Evolutionary conservation across 345 rosid species (phyloP).

Genomic region (Tarenaya hassleriana): DNA sequence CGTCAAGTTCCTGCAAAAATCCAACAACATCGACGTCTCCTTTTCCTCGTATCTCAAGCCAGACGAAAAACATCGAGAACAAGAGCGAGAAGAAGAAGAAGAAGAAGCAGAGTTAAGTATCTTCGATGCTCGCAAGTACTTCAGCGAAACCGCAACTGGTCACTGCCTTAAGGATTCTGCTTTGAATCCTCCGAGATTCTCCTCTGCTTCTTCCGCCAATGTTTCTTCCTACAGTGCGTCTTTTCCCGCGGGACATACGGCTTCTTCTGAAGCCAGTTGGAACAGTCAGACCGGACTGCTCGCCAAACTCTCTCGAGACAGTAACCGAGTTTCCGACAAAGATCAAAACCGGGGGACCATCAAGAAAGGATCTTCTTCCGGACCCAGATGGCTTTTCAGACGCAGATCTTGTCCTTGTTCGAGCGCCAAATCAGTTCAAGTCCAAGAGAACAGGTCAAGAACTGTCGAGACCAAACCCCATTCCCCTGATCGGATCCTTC

Average conservation of each 20-base stretch:
- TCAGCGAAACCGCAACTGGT: slow-evolving; percentile 42
- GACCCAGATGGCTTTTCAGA: slow-evolving; percentile 45
- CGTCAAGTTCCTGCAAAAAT: slow-evolving; percentile 26
- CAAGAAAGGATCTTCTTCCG: slow-evolving; percentile 48
- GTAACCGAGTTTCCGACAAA: slow-evolving; percentile 1
- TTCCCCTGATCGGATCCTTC: slow-evolving; percentile 20
- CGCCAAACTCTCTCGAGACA: slow-evolving; percentile 19
- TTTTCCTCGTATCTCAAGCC: slow-evolving; percentile 34
- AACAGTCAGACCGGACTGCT: slow-evolving; percentile 78
- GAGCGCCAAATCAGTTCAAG: slow-evolving; percentile 65
- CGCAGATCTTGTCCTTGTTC: slow-evolving; percentile 60
- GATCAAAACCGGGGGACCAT: slow-evolving; percentile 21
- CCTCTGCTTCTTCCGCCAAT: slow-evolving; percentile 50
- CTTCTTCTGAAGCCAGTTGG: slow-evolving; percentile 90
- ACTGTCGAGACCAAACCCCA: slow-evolving; percentile 21
- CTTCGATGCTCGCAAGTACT: slow-evolving; percentile 66
- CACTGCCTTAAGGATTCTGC: slow-evolving; percentile 28
- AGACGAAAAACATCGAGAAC: slow-evolving; percentile 10
- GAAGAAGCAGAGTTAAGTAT: slow-evolving; percentile 64
- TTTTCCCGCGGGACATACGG: slow-evolving; percentile 50
- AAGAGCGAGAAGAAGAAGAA: slow-evolving; percentile 16
- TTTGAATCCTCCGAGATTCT: slow-evolving; percentile 36
- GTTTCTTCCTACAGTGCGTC: slow-evolving; percentile 46
- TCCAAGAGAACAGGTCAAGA: slow-evolving; percentile 38
- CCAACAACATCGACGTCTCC: slow-evolving; percentile 28